Percentiles rank a stretch among this genome's conserved stretches.
phyloP scores from a whole-genome alignment of 306 rosid species.

The Vachellia pachyceras region DNA sequence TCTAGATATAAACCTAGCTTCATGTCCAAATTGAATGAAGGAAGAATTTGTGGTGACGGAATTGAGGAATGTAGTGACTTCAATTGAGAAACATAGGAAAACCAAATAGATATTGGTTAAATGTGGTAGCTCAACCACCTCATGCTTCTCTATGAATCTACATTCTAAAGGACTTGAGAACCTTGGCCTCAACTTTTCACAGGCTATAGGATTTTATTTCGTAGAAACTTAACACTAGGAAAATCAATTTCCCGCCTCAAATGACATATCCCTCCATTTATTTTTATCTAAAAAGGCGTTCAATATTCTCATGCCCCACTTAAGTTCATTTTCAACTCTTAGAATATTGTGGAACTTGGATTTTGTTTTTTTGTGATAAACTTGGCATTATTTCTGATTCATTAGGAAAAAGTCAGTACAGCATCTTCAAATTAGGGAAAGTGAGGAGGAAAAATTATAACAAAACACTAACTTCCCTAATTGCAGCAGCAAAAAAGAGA shows the following conservation, averaged over 20 bases:
- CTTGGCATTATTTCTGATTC: neutral
- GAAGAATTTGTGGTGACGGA: neutral
- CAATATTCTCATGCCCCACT: neutral
- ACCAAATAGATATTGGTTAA: neutral
- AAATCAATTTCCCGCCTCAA: neutral
- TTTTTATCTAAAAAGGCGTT: neutral
- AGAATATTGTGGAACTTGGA: neutral
- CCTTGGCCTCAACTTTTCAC: neutral
- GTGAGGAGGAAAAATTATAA: neutral
- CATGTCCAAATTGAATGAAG: neutral
- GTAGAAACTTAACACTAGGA: neutral
- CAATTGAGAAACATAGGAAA: neutral
- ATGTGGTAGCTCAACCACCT: neutral
- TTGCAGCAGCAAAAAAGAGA: neutral
- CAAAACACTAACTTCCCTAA: neutral
- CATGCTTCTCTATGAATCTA: neutral
- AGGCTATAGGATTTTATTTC: neutral
- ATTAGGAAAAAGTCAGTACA: neutral
- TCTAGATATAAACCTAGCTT: neutral
- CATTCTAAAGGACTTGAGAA: neutral
- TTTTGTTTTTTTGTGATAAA: too few relatives aligned
- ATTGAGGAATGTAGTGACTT: neutral
- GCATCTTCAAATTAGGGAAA: neutral
- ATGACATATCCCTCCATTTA: neutral
- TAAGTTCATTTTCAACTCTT: neutral